Conservation (phyloP, 225 moss, liverwort and hornwort species). For the Antitrichia curtipendula region DNA sequence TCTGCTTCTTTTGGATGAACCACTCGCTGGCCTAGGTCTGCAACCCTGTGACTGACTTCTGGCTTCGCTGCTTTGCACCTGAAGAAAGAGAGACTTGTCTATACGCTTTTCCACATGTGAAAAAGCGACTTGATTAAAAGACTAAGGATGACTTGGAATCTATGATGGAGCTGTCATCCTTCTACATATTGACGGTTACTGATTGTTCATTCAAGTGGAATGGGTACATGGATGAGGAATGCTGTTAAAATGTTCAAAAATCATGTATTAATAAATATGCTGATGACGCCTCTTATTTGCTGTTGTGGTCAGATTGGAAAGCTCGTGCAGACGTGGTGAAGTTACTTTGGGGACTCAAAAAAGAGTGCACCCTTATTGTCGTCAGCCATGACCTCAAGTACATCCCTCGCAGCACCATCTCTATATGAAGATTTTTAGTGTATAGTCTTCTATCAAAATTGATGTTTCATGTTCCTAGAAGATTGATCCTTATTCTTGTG, state of each 20-base stretch:
- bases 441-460: background rate
- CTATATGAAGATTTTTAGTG: background rate
- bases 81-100: background rate
- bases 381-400: slow-evolving; percentile 97
- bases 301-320: slow-evolving; percentile 63
- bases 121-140: background rate
- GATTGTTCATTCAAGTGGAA: background rate
- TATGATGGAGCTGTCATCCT: background rate
- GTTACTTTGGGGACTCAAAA: slow-evolving; percentile 58
- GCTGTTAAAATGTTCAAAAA: background rate
- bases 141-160: background rate
- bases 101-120: background rate
- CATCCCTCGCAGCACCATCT: background rate
- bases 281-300: background rate
- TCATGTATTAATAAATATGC: background rate
- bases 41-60: background rate
- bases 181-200: background rate
- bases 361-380: slow-evolving; percentile 64
- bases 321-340: slow-evolving; percentile 83
- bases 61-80: background rate
- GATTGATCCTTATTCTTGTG: background rate
- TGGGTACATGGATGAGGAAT: background rate
- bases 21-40: slow-evolving; percentile 91
- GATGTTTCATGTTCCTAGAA: background rate
- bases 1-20: slow-evolving; percentile 86